Base-by-base conservation (phyloP, 495 filamentous ascomycete species). In the Penicillium diatomitis region DNA sequence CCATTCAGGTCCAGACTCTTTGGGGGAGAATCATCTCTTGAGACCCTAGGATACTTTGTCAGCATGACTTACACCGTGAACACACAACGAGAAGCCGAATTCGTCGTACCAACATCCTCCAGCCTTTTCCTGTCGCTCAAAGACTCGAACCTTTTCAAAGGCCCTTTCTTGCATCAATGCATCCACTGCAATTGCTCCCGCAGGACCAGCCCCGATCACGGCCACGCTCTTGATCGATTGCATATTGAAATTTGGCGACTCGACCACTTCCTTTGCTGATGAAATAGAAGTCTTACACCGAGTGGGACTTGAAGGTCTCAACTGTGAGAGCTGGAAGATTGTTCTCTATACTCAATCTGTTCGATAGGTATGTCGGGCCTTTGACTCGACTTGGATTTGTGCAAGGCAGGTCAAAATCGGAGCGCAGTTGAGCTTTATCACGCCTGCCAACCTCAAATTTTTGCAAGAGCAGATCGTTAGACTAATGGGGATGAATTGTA, bases 161-260 rank as follows among this genome's bases (percentile, higher is more conserved):
- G 62, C 54, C 46, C 75, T 65, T 52, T 83, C 80, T 51, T 78
- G 69, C 20, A 69, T 68, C 35, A 83, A 57, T 0, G 79, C 78
- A 67, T 82, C 76, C 3, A 80, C 65, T 0, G 79, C 60, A 57
- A 82, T 81, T 44, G 77, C 78, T 7, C 79, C 79, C 0, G 78
- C 66, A 7, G 79, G 80, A 3, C 80, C 78, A 2, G 76, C 69
- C 7, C 80, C 78, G 49, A 83, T 80, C 4, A 83, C 69, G 12
- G 79, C 80, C 8, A 82, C 70, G 20, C 72, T 67, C 56, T 76
- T 79, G 29, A 72, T 54, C 5, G 53, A 50, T 39, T 50, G 20
- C 60, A 64, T 60, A 12, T 20, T 20, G 20, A 20, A 20, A 20
- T 20, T 20, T 20, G 20, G 20, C 20, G 20, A 20, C 20, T 20